Base-by-base conservation (phyloP, 2,329 filamentous ascomycete genomes). In the Mycosphaerella arachidis region DNA sequence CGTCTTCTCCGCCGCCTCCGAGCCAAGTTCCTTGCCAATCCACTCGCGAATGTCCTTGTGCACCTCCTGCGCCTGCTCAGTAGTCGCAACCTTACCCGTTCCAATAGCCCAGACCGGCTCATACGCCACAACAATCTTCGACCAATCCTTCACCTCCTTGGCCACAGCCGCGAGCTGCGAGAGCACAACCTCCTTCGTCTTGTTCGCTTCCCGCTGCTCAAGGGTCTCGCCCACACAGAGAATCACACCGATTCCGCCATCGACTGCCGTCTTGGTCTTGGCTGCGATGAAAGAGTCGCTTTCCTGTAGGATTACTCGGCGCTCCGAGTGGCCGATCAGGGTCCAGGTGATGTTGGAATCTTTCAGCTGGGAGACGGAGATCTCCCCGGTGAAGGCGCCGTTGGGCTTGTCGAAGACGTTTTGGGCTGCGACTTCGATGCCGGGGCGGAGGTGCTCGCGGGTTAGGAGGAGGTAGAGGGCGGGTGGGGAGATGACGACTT, bases 171-270 rank as follows among this genome's bases (percentile, higher is more conserved):
- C 84, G 71, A 99, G 85, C 83, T 99, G 94, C 67, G 79, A 81
- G 70, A 89, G 94, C 72, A 95, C 89, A 65, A 94, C 88, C 54
- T 90, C 86, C 73, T 95, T 88, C 66, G 93, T 97, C 82, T 90
- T 87, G 76, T 84, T 83, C 65, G 84, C 83, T 82, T 97, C 92
- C 68, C 93, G 88, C 82, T 96, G 87, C 84, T 96, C 90, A 66
- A 97, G 85, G 70, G 87, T 91, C 86, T 99, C 94, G 71, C 94
- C 94, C 76, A 91, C 94, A 87, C 94, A 99, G 81, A 96, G 89
- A 78, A 99, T 96, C 73, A 97, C 94, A 68, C 86, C 83, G 67
- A 99, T 76, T 64, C 92, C 93, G 72, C 89, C 89, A 73, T 95
- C 91, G 61, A 94, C 82, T 63, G 94, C 92, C 72, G 86, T 87